Evolutionary conservation across 352 stramenopile genomes (phyloP).

Genomic region (Phytophthora tentaculata): DNA sequence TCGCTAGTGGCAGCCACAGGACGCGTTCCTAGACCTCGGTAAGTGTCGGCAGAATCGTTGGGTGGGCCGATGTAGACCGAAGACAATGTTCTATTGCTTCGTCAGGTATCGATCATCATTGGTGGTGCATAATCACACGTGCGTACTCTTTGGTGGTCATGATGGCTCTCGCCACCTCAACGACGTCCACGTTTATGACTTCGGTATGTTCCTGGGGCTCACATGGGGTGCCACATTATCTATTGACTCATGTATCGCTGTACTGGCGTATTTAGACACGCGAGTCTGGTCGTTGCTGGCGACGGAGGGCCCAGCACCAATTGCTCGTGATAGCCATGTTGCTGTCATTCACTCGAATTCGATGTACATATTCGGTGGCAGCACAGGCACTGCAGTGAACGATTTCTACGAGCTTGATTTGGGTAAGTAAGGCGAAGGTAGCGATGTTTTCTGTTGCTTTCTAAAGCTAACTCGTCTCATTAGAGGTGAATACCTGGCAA

Average conservation of each 20-base stretch:
- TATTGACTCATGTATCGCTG: constrained; percentile 3
- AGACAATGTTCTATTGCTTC: background rate
- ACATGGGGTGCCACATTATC: background rate
- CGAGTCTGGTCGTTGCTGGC: constrained; percentile 91
- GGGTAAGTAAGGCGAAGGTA: constrained; percentile 34
- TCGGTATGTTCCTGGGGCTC: constrained; percentile 55
- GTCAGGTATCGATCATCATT: constrained; percentile 89
- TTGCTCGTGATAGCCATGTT: constrained; percentile 97
- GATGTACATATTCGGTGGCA: constrained; percentile 97
- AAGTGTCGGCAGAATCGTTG: background rate
- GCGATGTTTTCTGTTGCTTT: background rate
- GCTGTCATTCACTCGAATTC: constrained; percentile 93
- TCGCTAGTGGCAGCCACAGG: constrained; percentile 80
- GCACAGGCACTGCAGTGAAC: constrained; percentile 96
- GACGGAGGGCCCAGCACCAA: constrained; percentile 90
- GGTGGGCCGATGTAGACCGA: constrained; percentile 5
- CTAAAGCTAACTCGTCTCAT: background rate
- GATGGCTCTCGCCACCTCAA: constrained; percentile 97
- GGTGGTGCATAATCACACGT: constrained; percentile 93
- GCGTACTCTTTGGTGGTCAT: constrained; percentile 96
- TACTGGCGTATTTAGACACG: constrained; percentile 44
- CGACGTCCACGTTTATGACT: constrained; percentile 97
- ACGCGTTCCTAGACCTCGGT: constrained; percentile 74
- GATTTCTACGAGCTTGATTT: constrained; percentile 97
- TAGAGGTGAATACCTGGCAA: constrained; percentile 76